These are phyloP conservation scores for Aspergillus sergii DNA, from an alignment of 2,329 filamentous ascomycete genomes.

Conservation along the genomic window DNA sequence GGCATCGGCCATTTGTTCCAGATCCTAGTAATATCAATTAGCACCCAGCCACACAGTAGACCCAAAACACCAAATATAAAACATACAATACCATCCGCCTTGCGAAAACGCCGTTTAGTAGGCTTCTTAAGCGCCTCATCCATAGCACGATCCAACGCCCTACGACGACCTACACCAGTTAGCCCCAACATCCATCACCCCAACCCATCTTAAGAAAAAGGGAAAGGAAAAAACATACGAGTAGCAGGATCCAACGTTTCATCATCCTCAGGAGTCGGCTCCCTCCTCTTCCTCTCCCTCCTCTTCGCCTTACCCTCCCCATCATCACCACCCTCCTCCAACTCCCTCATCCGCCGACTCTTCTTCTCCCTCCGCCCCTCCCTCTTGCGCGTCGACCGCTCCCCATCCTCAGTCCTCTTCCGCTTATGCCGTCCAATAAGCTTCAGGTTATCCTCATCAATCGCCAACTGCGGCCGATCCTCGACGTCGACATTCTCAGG, in stretches of 20 bases:
- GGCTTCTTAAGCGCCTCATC: constrained; percentile 86
- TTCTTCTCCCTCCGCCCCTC: constrained; percentile 61
- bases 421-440: constrained; percentile 65
- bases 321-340: constrained; percentile 56
- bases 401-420: constrained; percentile 64
- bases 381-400: constrained; percentile 69
- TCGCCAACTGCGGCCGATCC: constrained; percentile 59
- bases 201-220: neutral
- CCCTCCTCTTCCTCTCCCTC: constrained; percentile 53
- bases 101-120: constrained; percentile 68
- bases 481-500: constrained; percentile 63
- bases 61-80: neutral
- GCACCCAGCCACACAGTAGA: neutral
- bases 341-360: constrained; percentile 71
- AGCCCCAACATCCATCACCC: neutral
- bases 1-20: constrained; percentile 87
- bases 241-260: constrained; percentile 82
- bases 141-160: constrained; percentile 83
- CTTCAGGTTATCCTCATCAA: constrained; percentile 64
- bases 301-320: constrained; percentile 52
- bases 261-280: constrained; percentile 66
- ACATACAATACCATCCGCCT: constrained; percentile 85
- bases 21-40: constrained; percentile 60
- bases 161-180: constrained; percentile 60
- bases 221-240: constrained; percentile 53